Conservation (phyloP, 345 rosid species). For the Draba incana region DNA sequence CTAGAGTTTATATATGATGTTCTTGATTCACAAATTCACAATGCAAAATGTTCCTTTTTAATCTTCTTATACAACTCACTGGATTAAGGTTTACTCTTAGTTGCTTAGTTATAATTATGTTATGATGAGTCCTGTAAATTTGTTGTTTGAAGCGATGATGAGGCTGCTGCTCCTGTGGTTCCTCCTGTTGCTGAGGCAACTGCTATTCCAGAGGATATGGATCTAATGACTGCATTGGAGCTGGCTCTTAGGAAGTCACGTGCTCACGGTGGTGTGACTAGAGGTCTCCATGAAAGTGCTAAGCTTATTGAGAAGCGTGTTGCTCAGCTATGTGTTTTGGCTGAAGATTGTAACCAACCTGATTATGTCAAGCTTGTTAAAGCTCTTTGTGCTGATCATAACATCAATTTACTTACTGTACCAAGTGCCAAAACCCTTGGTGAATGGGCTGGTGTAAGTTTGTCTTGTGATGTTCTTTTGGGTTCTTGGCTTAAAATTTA, state of each 20-base stretch:
- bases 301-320: conserved; percentile 78
- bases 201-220: conserved; percentile 64
- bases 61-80: too few relatives aligned
- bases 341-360: conserved; percentile 82
- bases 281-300: conserved; percentile 72
- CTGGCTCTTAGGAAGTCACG: conserved; percentile 63
- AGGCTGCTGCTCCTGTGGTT: conserved; percentile 50
- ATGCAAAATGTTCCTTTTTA: background rate
- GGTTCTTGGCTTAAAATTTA: background rate
- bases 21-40: too few relatives aligned
- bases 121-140: background rate
- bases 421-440: conserved; percentile 80
- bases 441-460: conserved; percentile 84
- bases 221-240: conserved; percentile 73
- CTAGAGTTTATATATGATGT: too few relatives aligned
- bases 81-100: background rate
- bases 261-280: conserved; percentile 69
- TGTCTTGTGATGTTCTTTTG: background rate
- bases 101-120: background rate
- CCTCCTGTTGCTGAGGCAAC: conserved; percentile 49
- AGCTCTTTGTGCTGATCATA: conserved; percentile 75
- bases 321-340: conserved; percentile 71
- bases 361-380: conserved; percentile 72
- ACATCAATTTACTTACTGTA: conserved; percentile 56
- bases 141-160: conserved; percentile 63